These are phyloP conservation scores for Penstemon barbatus DNA, from an alignment of 257 asterid species.

Conservation along the genomic window DNA sequence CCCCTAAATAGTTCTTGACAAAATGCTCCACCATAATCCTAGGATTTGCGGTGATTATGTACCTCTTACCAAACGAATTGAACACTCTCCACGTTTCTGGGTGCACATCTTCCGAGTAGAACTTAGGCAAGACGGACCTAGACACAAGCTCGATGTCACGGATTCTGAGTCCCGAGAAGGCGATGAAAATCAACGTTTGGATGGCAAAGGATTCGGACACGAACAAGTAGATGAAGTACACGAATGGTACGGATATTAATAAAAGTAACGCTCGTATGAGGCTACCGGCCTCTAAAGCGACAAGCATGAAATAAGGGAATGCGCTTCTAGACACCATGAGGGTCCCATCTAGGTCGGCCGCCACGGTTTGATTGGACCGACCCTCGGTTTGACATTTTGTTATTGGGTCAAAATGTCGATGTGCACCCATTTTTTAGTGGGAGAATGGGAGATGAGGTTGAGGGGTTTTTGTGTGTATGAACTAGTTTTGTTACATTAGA, in stretches of 20 bases:
- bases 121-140: conserved; percentile 76
- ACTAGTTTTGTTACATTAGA: conserved; percentile 23
- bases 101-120: conserved; percentile 77
- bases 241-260: conserved; percentile 49
- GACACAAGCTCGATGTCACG: conserved; percentile 81
- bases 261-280: conserved; percentile 63
- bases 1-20: conserved; percentile 62
- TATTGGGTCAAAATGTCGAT: conserved; percentile 55
- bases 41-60: conserved; percentile 73
- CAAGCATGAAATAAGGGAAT: conserved; percentile 77
- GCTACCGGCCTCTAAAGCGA: conserved; percentile 88
- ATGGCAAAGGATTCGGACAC: conserved; percentile 66
- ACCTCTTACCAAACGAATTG: conserved; percentile 70
- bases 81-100: conserved; percentile 74
- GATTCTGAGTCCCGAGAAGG: conserved; percentile 67
- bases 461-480: conserved; percentile 27
- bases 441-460: conserved; percentile 14
- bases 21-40: conserved; percentile 84
- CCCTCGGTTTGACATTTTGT: conserved; percentile 49
- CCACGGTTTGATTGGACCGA: conserved; percentile 66
- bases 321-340: conserved; percentile 57
- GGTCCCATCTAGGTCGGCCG: conserved; percentile 83
- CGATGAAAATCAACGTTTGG: conserved; percentile 45
- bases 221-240: conserved; percentile 51
- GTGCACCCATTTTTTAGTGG: conserved; percentile 49